Evolutionary conservation across 2,329 filamentous ascomycete species (phyloP), one percentile per base, ranked within the genome.

Genomic region (Drechslerella dactyloides): DNA sequence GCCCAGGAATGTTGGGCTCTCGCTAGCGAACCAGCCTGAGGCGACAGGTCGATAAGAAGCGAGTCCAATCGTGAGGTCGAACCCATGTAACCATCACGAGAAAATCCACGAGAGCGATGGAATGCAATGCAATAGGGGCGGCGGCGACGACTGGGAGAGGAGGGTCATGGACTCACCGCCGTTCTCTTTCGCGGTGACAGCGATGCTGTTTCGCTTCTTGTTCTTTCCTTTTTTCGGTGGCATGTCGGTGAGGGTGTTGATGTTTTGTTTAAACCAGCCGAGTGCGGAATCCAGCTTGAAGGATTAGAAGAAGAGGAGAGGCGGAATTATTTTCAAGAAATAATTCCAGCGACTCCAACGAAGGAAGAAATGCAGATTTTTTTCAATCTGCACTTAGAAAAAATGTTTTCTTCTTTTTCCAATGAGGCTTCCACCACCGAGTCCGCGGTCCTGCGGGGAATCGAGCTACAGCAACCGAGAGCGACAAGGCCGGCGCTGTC

Each of bases 291-390:
- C 66, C 66, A 70, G 66, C 56, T 70, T 70, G 66, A 64, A 64
- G 37, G 27, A 57, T 52, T 44, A 33, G 44, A 50, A 55, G 52
- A 58, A 37, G 54, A 37, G 61, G 66, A 64, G 61, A 57, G 40
- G 61, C 56, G 66, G 66, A 70, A 70, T 70, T 70, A 70, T 70
- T 70, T n/a, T 69, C 54, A 69, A 63, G 48, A 55, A 70, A 63
- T 63, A 70, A 64, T 70, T 58, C 66, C 66, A 55, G 59, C 23
- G 35, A 70, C 66, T 70, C 66, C 60, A 64, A 56, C 23, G 30
- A 17, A 30, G 24, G 50, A 33, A 62, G 40, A 53, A 48, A 40
- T 52, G 48, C 19, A 40, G 37, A 30, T 48, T 61, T 19, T n/a
- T 42, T 23, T 46, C n/a, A 51, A 37, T 33, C 54, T 21, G 8